phyloP scores from a whole-genome alignment of 768 basidiomycete species.

The Boletellus ananiceps region DNA sequence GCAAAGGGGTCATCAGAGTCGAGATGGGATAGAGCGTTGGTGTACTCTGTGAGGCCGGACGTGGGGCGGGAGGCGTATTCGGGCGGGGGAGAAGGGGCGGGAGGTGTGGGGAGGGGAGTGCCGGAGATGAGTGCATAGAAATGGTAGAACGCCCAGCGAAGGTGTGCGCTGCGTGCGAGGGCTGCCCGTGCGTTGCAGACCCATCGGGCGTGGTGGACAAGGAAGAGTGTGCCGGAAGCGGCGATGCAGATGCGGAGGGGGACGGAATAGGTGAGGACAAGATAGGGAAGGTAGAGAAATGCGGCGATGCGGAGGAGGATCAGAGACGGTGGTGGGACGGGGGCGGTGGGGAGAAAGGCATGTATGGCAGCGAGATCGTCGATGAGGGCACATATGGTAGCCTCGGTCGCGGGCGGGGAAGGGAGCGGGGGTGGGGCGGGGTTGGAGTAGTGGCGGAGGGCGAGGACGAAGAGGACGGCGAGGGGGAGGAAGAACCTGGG shows the following conservation, averaged over 20 bases:
- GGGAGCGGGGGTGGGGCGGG: constrained; percentile 10
- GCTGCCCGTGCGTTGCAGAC: constrained; percentile 47
- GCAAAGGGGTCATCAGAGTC: constrained; percentile 10
- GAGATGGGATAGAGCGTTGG: constrained; percentile 11
- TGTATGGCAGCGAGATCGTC: constrained; percentile 66
- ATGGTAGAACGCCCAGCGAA: constrained; percentile 59
- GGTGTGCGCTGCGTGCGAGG: constrained; percentile 61
- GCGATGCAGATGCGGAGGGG: constrained; percentile 60
- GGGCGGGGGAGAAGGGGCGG: constrained; percentile 30
- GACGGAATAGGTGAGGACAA: constrained; percentile 58
- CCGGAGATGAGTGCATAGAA: constrained; percentile 52
- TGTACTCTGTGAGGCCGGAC: constrained; percentile 17
- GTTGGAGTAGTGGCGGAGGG: constrained; percentile 27
- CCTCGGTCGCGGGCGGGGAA: constrained; percentile 47
- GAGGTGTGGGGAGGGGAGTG: constrained; percentile 42
- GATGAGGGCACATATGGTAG: constrained; percentile 48
- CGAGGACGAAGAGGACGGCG: constrained; percentile 38
- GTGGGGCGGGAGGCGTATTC: constrained; percentile 25
- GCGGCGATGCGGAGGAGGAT: constrained; percentile 53
- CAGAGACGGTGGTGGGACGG: constrained; percentile 27
- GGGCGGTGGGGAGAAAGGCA: constrained; percentile 45
- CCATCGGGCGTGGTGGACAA: constrained; percentile 70
- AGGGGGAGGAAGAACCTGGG: constrained; percentile 58
- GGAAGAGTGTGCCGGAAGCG: constrained; percentile 50
- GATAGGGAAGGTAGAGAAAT: constrained; percentile 59